phyloP scores from a whole-genome alignment of 306 rosid species.

The Potentilla sterilis region DNA sequence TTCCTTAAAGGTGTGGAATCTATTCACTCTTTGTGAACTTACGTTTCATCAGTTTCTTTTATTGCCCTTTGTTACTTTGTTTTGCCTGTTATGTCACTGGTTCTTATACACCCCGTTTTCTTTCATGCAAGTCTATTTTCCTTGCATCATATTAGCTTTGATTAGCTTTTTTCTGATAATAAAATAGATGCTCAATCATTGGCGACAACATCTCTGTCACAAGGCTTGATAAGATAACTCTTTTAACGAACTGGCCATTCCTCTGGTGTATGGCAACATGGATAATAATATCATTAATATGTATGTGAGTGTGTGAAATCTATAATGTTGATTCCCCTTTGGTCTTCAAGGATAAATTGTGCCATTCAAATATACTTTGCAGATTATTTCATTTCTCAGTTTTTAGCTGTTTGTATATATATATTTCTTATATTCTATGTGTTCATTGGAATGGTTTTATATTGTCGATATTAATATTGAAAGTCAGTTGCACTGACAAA shows the following conservation, averaged over 20 bases:
- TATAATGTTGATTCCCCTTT: not conserved
- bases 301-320: not conserved
- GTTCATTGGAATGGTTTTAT: not conserved
- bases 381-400: not conserved
- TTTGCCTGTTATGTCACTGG: not conserved
- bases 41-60: constrained; percentile 19
- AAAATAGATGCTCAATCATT: not conserved
- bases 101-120: not conserved
- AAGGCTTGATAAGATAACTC: not conserved
- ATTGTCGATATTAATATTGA: not conserved
- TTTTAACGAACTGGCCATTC: constrained; percentile 13
- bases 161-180: not conserved
- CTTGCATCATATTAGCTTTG: not conserved
- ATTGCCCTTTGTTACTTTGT: not conserved
- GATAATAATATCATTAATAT: not conserved
- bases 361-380: not conserved
- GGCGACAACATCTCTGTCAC: not conserved
- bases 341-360: not conserved
- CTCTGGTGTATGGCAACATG: not conserved
- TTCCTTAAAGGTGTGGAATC: constrained; percentile 61
- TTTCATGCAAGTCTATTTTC: constrained; percentile 12
- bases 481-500: not conserved
- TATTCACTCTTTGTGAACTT: not conserved
- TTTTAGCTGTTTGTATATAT: not conserved
- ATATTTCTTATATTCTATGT: not conserved